These are phyloP conservation scores for Epichloe baconii DNA, from an alignment of 2,329 filamentous ascomycete genomes.

Conservation along the genomic window DNA sequence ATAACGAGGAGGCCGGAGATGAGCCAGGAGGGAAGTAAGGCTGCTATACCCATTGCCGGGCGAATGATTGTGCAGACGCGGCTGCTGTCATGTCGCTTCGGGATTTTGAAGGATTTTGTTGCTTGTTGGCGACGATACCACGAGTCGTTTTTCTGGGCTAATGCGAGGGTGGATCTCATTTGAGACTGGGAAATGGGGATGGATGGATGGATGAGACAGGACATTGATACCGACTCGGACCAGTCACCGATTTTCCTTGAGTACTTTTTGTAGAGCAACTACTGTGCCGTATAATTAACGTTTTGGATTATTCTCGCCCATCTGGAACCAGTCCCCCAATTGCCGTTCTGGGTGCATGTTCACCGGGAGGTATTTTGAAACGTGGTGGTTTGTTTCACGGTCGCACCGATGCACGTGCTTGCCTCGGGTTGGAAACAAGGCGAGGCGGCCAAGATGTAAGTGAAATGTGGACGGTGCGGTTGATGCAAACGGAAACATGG, in stretches of 20 bases:
- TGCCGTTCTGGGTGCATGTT: no score
- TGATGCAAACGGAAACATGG: no score
- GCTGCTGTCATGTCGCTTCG: not conserved
- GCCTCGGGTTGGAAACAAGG: not conserved
- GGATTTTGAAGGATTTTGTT: not conserved
- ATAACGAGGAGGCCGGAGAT: not conserved
- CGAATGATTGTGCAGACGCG: not conserved
- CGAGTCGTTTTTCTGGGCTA: not conserved
- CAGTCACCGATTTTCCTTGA: not conserved
- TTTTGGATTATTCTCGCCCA: not conserved
- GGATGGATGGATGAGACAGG: not conserved
- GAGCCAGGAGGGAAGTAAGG: not conserved
- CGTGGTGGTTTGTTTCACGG: not conserved
- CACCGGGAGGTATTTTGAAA: not conserved
- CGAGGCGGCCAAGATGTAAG: no score
- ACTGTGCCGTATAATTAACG: not conserved
- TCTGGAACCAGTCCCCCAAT: no score
- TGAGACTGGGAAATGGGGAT: not conserved
- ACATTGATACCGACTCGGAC: not conserved
- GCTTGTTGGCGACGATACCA: slow-evolving; percentile 4
- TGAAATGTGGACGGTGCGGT: no score
- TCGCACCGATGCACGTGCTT: not conserved
- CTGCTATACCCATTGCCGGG: slow-evolving; percentile 10
- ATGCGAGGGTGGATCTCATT: not conserved
- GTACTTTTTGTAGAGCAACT: not conserved